Base-by-base conservation (phyloP, 129 eudicot genomes). In the Centella asiatica region DNA sequence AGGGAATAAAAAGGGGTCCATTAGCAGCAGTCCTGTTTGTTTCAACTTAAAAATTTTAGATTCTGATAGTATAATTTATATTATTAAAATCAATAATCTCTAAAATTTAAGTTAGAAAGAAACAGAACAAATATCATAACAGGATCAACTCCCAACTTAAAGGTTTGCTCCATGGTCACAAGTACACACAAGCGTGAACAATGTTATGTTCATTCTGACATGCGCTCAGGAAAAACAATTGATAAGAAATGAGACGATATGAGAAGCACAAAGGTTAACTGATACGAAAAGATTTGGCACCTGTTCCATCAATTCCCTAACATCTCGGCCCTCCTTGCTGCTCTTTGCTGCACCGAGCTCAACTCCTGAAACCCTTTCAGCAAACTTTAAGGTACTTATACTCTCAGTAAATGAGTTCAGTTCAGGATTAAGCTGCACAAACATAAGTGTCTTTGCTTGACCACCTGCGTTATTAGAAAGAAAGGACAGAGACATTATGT, bases 391-490 rank as follows among this genome's bases (percentile, higher is more conserved):
- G 54, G 99, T 85, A 64, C 99, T 78, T 29, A 85, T 13, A 51
- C 85, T 77, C 77, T 93, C 99, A 42, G 78, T 52, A 65, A 54
- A 84, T 1, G 92, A 85, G 52, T 27, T 44, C 24, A 61, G 69
- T 61, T 93, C 99, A 11, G 99, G 96, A 73, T 85, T 93, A 9
- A 93, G 82, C 67, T 93, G 95, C 69, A 93, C 99, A 66, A 93
- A 82, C 99, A 93, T 93, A 45, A 93, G 90, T 45, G 99, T 93
- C 85, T 93, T 93, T 59, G 99, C 99, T 46, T 81, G 88, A 26
- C 99, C 99, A 67, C 99, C 99, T 93, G 83, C 48, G 74, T 22
- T 56, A 70, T 54, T 20, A 53, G 34, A 26, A 11, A 12, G 20
- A 52, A 29, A 52, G 58, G 15, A 13, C 6, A 27, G 5, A 10